Evolutionary conservation across 305 asterid species (phyloP).

Genomic region (Solanum hybrid): DNA sequence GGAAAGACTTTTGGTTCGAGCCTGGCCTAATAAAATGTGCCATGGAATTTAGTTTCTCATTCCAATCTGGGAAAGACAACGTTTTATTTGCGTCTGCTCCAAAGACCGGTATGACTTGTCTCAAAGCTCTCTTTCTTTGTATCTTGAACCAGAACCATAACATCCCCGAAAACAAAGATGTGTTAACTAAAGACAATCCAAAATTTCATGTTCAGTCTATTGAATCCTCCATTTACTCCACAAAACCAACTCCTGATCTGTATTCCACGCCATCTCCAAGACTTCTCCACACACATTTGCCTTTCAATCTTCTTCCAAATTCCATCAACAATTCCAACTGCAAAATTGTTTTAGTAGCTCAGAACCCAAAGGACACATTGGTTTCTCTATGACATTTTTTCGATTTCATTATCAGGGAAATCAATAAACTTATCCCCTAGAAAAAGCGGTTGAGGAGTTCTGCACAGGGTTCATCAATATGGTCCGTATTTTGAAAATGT

Average conservation of each 20-base stretch:
- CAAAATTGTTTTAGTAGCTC: slow-evolving; percentile 12
- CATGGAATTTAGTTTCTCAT: slow-evolving; percentile 25
- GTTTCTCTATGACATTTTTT: slow-evolving; percentile 23
- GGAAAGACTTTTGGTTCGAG: slow-evolving; percentile 49
- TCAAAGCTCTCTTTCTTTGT: slow-evolving; percentile 40
- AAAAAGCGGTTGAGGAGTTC: slow-evolving; percentile 3
- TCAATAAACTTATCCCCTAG: neutral
- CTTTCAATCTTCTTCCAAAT: neutral
- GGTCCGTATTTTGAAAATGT: slow-evolving; percentile 22
- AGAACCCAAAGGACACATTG: slow-evolving; percentile 13
- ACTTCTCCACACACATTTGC: neutral
- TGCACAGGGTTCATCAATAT: slow-evolving; percentile 16
- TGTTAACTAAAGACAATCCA: neutral
- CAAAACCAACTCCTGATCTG: neutral
- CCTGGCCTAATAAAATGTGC: slow-evolving; percentile 30
- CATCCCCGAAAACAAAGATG: neutral
- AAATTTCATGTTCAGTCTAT: neutral
- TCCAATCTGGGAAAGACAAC: slow-evolving; percentile 31
- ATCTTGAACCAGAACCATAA: neutral
- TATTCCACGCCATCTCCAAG: neutral
- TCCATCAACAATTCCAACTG: slow-evolving; percentile 7
- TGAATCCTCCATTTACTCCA: neutral
- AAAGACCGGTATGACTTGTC: slow-evolving; percentile 65
- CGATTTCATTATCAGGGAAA: neutral
- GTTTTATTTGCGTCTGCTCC: slow-evolving; percentile 40